phyloP scores from a whole-genome alignment of 23 red algal genomes.

The Pyropia haitanensis region DNA sequence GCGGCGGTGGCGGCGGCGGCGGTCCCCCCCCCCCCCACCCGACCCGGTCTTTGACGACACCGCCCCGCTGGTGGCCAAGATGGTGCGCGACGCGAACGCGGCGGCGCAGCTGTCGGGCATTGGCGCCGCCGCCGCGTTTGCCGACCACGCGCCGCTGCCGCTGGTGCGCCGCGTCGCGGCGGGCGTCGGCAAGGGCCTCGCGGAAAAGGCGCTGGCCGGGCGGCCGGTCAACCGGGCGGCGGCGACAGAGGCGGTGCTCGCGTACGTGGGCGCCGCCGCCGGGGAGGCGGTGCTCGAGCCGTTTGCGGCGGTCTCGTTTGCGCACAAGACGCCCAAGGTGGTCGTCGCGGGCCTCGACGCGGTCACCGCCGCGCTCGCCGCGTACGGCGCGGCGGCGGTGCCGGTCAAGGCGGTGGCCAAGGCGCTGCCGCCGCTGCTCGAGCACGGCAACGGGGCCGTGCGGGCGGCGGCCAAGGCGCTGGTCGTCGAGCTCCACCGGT shows the following conservation, averaged over 20 bases:
- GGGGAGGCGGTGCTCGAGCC: constrained; percentile 56
- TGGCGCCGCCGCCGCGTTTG: constrained; percentile 31
- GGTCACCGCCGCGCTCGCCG: constrained; percentile 40
- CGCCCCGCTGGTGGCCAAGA: constrained; percentile 34
- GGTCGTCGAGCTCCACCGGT: constrained; percentile 71
- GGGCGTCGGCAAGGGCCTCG: constrained; percentile 48
- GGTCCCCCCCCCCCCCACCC: no score
- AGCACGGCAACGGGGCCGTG: constrained; percentile 75
- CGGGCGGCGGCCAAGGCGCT: constrained; percentile 78
- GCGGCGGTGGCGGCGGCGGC: not conserved
- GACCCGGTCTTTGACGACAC: constrained; percentile 45
- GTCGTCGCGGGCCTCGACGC: constrained; percentile 57
- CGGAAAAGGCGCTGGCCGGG: constrained; percentile 72
- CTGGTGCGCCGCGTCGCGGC: constrained; percentile 36
- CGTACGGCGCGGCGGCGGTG: constrained; percentile 41
- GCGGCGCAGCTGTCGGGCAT: constrained; percentile 81
- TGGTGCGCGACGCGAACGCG: constrained; percentile 88
- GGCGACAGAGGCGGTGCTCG: constrained; percentile 58
- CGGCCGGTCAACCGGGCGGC: constrained; percentile 60
- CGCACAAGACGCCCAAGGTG: constrained; percentile 78
- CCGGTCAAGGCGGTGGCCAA: constrained; percentile 45
- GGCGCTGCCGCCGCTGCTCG: constrained; percentile 65
- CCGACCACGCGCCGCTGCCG: constrained; percentile 38
- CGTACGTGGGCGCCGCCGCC: constrained; percentile 64
- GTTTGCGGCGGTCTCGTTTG: constrained; percentile 45